Evolutionary conservation across 164 flowering plant genomes (phyloP), one percentile per base, ranked within the genome.

Genomic region (Santalum album): DNA sequence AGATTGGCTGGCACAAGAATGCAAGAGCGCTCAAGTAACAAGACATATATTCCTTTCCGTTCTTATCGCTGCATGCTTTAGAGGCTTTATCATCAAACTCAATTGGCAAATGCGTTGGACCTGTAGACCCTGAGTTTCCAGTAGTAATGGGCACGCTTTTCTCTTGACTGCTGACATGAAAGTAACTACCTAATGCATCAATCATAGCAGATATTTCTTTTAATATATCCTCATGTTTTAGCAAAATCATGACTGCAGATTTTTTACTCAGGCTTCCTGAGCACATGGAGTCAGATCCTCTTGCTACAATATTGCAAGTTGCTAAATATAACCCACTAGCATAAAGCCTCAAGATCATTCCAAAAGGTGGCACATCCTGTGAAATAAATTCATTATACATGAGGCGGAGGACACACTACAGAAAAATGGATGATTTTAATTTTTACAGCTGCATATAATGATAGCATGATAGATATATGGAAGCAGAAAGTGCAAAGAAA

Each of bases 1-100:
- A 75, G 54, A 90, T 75, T 36, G 90, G 82, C 53, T 69, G 62
- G 59, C 95, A 86, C 63, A 87, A 67, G 65, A 83, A 85, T 51
- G 68, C 69, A 67, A 87, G 55, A 18, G 89, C 87, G 57, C 71
- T 64, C 51, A 73, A 69, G 70, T 75, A 81, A 17, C 66, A 64
- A 4, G 53, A 57, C 36, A 69, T 17, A 51, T 73, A 67, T 42
- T 56, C 63, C 16, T 52, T 65, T 53, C 69, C 65, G 22, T 66
- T 71, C 42, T 50, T 48, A 46, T 48, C 27, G 18, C 27, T 49
- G 51, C 71, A 63, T 25, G 27, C 12, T 46, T 26, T 46, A 45
- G 57, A 64, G 17, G 51, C 24, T 49, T 57, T 53, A 62, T 14
- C 3, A 46, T 53, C 26, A 48, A 44, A 54, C 43, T 49, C 57